A percentile compares a stretch with the other conserved stretches of the same genome.
Conservation (phyloP, 495 filamentous ascomycete species). For the Mytilinidion resinicola region DNA sequence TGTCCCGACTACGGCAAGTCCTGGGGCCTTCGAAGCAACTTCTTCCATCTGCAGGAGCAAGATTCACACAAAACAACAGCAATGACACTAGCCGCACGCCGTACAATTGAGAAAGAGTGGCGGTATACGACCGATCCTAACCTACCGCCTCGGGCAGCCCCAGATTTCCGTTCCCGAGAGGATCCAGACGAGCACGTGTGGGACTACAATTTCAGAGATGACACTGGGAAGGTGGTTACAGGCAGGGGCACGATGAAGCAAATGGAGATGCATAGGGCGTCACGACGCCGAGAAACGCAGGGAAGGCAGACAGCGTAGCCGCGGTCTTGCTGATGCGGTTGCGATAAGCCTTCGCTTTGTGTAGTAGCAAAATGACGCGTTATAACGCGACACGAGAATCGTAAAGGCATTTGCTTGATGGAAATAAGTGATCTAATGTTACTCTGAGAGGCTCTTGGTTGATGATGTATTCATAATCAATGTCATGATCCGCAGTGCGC, state of each 20-base stretch:
- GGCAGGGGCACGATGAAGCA: slow-evolving; percentile 3
- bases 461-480: slow-evolving; percentile 7
- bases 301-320: too few species aligned
- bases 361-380: too few species aligned
- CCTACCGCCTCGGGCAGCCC: neutral
- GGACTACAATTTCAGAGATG: slow-evolving; percentile 1
- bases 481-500: slow-evolving; percentile 5
- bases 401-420: too few species aligned
- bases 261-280: too few species aligned
- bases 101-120: neutral
- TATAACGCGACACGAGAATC: too few species aligned
- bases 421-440: too few species aligned
- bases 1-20: slow-evolving; percentile 1
- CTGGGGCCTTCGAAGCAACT: neutral
- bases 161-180: slow-evolving; percentile 3
- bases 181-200: slow-evolving; percentile 8
- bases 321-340: too few species aligned
- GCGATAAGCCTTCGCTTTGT: too few species aligned
- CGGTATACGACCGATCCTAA: slow-evolving; percentile 6
- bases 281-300: too few species aligned
- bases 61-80: neutral
- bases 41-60: neutral
- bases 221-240: neutral
- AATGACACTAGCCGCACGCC: too few species aligned
- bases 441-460: too few species aligned